Base-by-base conservation (phyloP, 2,329 filamentous ascomycete species). In the Talaromyces albobiverticillius region DNA sequence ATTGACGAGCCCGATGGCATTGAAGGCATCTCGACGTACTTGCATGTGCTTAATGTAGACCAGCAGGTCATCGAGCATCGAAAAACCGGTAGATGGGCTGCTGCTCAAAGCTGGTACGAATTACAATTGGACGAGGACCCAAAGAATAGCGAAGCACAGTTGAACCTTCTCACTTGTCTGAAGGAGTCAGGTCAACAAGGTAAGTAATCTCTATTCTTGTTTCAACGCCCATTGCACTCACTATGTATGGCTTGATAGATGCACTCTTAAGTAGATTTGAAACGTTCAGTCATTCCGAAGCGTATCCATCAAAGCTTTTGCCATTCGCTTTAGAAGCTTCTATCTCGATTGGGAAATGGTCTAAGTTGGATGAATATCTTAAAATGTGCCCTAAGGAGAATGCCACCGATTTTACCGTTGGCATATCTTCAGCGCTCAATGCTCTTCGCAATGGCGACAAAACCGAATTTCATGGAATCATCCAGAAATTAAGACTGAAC, bases 1-100 rank as follows among this genome's bases (percentile, higher is more conserved):
- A 97, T 99, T 57, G 94, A 99, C 65, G 94, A 99, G 63, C 95
- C 94, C 0, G 94, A 99, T 70, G 92, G 93, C 1, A 86, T 99
- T 31, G 92, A 97, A 67, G 94, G 94, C 2, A 93, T 99, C 57
- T 95, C 93, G 1, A 85, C 90, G 18, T 88, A 94, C 67, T 77
- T 97, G 3, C 87, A 88, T 55, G 84, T 91, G 10, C 77, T 97
- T n/a, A 89, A 95, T 60, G 87, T 96, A 47, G 89, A 96, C 57
- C 93, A 96, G 67, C 92, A 97, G 67, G 88, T 96, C 29, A 79
- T 96, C 53, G 90, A 95, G 63, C 91, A 99, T 72, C 85, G 89
- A 54, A 97, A 96, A 70, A 89, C 92, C 18, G 94, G 94, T 3
- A 82, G 92, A 58, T 99, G 94, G 92, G 87, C 89, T 14, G 90